Percentiles rank a stretch among this genome's conserved stretches.
phyloP scores from a whole-genome alignment of 805 yeast species.

The Priceomyces medius region DNA sequence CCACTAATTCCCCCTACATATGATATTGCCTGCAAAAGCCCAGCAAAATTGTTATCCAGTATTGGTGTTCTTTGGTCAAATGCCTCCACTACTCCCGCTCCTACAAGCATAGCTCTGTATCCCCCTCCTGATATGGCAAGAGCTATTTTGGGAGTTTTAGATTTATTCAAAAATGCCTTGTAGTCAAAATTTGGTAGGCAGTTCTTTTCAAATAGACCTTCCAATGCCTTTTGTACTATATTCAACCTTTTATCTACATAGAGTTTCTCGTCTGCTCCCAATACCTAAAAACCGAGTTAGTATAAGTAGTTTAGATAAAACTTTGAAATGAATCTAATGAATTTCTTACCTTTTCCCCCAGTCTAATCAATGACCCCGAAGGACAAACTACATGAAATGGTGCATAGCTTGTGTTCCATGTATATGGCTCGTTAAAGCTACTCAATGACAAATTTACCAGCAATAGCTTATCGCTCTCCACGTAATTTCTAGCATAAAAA shows the following conservation, averaged over 20 bases:
- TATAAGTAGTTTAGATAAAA: too few relatives aligned
- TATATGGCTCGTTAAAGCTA: not conserved
- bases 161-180: conserved; percentile 16
- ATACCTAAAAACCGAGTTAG: conserved; percentile 13
- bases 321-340: not conserved
- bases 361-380: conserved; percentile 15
- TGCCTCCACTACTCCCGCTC: conserved; percentile 56
- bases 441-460: not conserved
- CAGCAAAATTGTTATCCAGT: conserved; percentile 39
- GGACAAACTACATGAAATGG: conserved; percentile 29
- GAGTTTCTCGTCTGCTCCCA: conserved; percentile 19
- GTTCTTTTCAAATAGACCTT: conserved; percentile 25
- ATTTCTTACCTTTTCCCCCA: conserved; percentile 17
- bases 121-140: conserved; percentile 53
- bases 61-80: conserved; percentile 46
- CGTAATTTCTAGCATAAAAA: not conserved
- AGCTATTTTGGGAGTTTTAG: conserved; percentile 28
- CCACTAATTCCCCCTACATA: conserved; percentile 70
- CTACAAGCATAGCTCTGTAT: conserved; percentile 58
- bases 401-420: conserved; percentile 21
- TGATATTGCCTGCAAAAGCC: conserved; percentile 51
- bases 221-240: conserved; percentile 27
- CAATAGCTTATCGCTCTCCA: not conserved
- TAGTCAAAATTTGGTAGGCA: conserved; percentile 34
- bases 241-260: conserved; percentile 30